Evolutionary conservation across 2,329 filamentous ascomycete species (phyloP).

Genomic region (Clonostachys rhizophaga): DNA sequence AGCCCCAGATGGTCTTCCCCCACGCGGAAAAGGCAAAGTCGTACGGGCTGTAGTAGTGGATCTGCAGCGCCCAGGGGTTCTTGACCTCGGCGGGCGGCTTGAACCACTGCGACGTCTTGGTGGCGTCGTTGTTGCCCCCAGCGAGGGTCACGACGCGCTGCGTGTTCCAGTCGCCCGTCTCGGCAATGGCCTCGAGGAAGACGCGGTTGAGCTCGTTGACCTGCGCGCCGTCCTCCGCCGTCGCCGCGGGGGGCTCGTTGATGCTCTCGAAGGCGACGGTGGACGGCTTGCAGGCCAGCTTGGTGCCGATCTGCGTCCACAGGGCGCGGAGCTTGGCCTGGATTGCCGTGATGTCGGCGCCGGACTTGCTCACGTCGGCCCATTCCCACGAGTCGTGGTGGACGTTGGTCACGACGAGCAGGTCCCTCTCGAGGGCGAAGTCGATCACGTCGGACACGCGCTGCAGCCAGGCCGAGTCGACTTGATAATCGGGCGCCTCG

Average conservation of each 20-base stretch:
- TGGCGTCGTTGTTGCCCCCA: conserved; percentile 42
- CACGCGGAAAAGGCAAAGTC: conserved; percentile 42
- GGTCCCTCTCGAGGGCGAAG: conserved; percentile 41
- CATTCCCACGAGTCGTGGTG: conserved; percentile 58
- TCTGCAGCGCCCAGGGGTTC: conserved; percentile 56
- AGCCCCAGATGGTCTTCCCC: conserved; percentile 58
- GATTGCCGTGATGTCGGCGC: conserved; percentile 43
- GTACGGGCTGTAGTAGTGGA: conserved; percentile 57
- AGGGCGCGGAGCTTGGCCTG: conserved; percentile 50
- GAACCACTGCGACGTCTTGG: conserved; percentile 51
- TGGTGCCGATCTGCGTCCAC: conserved; percentile 53
- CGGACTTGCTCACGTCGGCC: conserved; percentile 42
- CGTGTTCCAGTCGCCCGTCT: conserved; percentile 49
- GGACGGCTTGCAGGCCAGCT: conserved; percentile 48
- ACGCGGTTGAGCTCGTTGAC: conserved; percentile 52
- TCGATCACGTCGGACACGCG: conserved; percentile 54
- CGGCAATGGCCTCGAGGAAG: conserved; percentile 47
- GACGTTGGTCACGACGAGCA: conserved; percentile 52
- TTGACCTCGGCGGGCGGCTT: conserved; percentile 28
- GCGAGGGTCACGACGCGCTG: conserved; percentile 51
- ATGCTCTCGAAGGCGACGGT: conserved; percentile 53
- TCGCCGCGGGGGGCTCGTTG: conserved; percentile 52
- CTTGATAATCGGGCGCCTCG: conserved; percentile 44
- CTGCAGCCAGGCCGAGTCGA: conserved; percentile 49
- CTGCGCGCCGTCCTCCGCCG: conserved; percentile 39